Evolutionary conservation across 2,329 filamentous ascomycete genomes (phyloP).

Genomic region (Trichoderma atroviride): DNA sequence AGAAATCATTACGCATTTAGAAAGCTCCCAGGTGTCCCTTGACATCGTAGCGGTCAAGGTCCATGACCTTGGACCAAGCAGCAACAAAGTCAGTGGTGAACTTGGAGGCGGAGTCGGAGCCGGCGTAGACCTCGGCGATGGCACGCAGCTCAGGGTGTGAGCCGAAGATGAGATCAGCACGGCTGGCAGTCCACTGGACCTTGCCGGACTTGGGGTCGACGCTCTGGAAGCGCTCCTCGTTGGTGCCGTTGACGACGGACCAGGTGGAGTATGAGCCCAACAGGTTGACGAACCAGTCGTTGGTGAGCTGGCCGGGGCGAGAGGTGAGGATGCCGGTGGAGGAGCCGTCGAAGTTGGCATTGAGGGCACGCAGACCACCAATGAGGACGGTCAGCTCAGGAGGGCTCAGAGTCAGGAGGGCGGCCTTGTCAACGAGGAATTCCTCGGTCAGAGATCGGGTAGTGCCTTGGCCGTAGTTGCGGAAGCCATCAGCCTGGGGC

Average conservation of each 20-base stretch:
- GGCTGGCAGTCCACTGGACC: constrained; percentile 69
- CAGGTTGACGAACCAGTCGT: constrained; percentile 81
- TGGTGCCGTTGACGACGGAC: constrained; percentile 45
- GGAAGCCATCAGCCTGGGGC: constrained; percentile 72
- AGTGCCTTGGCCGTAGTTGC: constrained; percentile 70
- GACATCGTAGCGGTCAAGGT: constrained; percentile 67
- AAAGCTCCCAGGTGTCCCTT: constrained; percentile 19
- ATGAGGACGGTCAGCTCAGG: constrained; percentile 71
- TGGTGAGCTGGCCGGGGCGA: constrained; percentile 68
- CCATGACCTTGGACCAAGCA: constrained; percentile 76
- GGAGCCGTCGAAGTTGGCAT: constrained; percentile 72
- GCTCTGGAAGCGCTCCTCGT: constrained; percentile 63
- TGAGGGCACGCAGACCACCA: constrained; percentile 70
- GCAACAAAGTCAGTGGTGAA: constrained; percentile 71
- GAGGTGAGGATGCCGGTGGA: constrained; percentile 67
- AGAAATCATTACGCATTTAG: constrained; percentile 1
- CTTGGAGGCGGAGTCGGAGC: constrained; percentile 59
- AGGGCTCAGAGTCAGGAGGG: constrained; percentile 68
- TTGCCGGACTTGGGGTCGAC: constrained; percentile 63
- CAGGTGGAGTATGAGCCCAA: constrained; percentile 68
- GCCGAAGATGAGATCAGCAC: constrained; percentile 71
- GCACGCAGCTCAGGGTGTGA: constrained; percentile 72
- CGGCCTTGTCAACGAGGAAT: constrained; percentile 69
- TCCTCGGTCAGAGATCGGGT: constrained; percentile 66
- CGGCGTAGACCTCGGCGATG: constrained; percentile 68